Base-by-base conservation (phyloP, 768 basidiomycete species). In the Lactarius quietus region DNA sequence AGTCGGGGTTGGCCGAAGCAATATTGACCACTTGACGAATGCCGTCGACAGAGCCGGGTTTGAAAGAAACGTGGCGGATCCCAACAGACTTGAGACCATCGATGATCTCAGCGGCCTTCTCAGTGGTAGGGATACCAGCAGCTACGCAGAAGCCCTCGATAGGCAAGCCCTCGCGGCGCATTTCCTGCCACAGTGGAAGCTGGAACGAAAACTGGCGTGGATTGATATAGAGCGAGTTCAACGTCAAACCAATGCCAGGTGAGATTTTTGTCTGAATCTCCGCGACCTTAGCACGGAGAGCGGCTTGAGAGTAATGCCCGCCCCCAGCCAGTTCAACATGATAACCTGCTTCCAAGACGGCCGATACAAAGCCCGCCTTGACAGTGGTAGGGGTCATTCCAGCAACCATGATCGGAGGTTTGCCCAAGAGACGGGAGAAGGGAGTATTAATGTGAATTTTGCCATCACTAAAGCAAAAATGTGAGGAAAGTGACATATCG, bases 301-400 rank as follows among this genome's bases (percentile, higher is more conserved):
- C 93, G 45, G 85, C 82, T 35, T 92, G 81, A 73, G 93, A 95
- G 81, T 98, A 99, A 78, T 99, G 97, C 17, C 95, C 97, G 59
- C 97, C 97, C 66, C 97, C 97, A 60, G 97, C 97, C 68, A 99
- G 84, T 77, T 99, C 97, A 72, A 98, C 83, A 75, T 99, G 97
- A 76, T 89, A 98, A 1, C 96, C 96, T 31, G 97, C 95, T 68
- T 89, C 84, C 70, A 97, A 86, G 54, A 96, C 84, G 9, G 97
- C 95, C 65, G 89, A 88, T 72, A 98, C 95, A 75, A 98, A 96
- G 20, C 95, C 95, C 36, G 89, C 89, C 74, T 95, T 89, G 69
- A 99, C 97, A 36, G 97, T 99, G 1, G 90, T 90, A 0, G 97
- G 97, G 0, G 97, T 99, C 97, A 99, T 98, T 65, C 97, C 97